Base-by-base conservation (phyloP, 345 rosid species). In the Microcos paniculata region DNA sequence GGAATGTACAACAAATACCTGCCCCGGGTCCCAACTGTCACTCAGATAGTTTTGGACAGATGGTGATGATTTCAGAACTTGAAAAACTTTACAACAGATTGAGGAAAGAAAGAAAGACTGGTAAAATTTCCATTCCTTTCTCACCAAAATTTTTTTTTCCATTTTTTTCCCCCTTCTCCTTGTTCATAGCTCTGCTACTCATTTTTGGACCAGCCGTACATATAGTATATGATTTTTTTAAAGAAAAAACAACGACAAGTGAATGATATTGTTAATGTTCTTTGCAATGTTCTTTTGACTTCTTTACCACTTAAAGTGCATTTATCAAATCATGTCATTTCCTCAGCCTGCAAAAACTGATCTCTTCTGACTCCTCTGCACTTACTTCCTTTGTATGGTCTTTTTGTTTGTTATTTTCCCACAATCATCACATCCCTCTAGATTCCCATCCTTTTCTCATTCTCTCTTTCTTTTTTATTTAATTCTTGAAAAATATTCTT, bases 341-440 rank as follows among this genome's bases (percentile, higher is more conserved):
- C 35, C n/a, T 31, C 63, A 1, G 21, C 51, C 74, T 53, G 48
- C 48, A 53, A 71, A 70, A 71, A 12, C 62, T 53, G 61, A 19
- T 45, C 12, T 19, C 53, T 48, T 73, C 77, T 48, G 70, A 73
- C 77, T 46, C 69, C 59, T 62, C 62, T 73, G 57, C 69, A 48
- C 38, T 46, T 28, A 19, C 64, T 72, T 42, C 46, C 24, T 42
- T 35, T 55, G 13, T 8, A 14, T 35, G 4, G 33, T 21, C 4
- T 38, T 71, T 58, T 19, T 38, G 35, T 72, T 72, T 58, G 65
- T 53, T 9, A 58, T 62, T 61, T 73, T 23, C 70, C 45, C 73
- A 48, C 70, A 73, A 62, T 33, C 43, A 42, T 72, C 52, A 48
- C 24, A 24, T 57, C 52, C 31, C 24, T 15, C 18, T 48, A 43